A percentile compares a stretch with the other conserved stretches of the same genome.
phyloP scores from a whole-genome alignment of 2,329 filamentous ascomycete species.

The Didymella segeticola region DNA sequence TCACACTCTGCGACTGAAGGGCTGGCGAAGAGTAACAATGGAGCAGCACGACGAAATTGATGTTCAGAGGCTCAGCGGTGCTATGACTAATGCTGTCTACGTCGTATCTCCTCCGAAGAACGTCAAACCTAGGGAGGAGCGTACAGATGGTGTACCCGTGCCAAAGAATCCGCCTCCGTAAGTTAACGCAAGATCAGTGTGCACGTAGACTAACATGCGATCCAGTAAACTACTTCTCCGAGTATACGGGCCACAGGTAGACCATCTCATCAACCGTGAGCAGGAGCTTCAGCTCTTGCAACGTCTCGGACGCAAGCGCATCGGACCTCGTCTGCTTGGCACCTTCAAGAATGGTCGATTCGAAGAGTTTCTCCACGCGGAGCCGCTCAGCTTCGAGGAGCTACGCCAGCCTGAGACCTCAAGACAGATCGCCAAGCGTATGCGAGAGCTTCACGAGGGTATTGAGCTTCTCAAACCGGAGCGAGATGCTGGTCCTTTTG shows the following conservation, averaged over 20 bases:
- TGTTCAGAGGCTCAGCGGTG: conserved; percentile 83
- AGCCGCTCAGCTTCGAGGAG: conserved; percentile 77
- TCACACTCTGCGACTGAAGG: conserved; percentile 88
- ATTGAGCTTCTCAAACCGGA: conserved; percentile 85
- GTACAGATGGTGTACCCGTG: conserved; percentile 43
- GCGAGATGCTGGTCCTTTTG: conserved; percentile 76
- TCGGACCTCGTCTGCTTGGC: conserved; percentile 87
- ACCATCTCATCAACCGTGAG: conserved; percentile 93
- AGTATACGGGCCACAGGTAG: conserved; percentile 93
- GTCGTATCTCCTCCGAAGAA: conserved; percentile 83
- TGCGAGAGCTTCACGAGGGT: conserved; percentile 94
- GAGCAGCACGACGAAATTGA: conserved; percentile 72
- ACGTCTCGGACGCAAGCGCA: conserved; percentile 87
- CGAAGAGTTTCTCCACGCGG: conserved; percentile 90
- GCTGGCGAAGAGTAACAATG: conserved; percentile 84
- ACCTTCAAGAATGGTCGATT: conserved; percentile 96
- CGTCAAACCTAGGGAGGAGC: conserved; percentile 53
- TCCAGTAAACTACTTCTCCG: conserved; percentile 81
- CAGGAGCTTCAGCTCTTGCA: conserved; percentile 86
- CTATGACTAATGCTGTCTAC: conserved; percentile 95
- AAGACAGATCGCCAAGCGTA: conserved; percentile 93
- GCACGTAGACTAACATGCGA: conserved; percentile 15
- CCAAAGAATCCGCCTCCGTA: conserved; percentile 61
- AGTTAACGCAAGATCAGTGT: conserved; percentile 36
- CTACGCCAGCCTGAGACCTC: conserved; percentile 83